Percentiles rank a stretch among this genome's conserved stretches.
Evolutionary conservation across 108 stramenopile genomes (phyloP).

Genomic region (Fistulifera pelliculosa): DNA sequence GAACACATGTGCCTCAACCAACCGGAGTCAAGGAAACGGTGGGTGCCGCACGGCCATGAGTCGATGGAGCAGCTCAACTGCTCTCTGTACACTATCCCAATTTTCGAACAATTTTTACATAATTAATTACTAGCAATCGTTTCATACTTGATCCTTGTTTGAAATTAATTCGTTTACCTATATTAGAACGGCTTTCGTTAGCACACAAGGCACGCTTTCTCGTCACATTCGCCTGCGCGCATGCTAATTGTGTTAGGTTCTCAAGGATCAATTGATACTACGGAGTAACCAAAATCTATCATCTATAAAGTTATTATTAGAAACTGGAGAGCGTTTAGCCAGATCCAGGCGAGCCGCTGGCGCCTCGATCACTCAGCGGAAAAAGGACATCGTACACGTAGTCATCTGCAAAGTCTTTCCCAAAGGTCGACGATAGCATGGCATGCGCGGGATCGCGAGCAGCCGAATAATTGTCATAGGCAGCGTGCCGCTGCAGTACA

Average conservation of each 20-base stretch:
- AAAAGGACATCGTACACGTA: slow-evolving; percentile 57
- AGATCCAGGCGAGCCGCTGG: background rate
- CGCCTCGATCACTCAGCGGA: slow-evolving; percentile 7
- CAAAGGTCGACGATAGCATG: slow-evolving; percentile 43
- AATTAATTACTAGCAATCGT: no score
- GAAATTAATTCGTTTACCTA: no score
- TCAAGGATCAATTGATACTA: no score
- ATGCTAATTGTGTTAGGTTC: no score
- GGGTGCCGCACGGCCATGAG: slow-evolving; percentile 1
- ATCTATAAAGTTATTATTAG: no score
- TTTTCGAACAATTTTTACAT: no score
- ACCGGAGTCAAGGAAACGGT: background rate
- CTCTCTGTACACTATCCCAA: background rate
- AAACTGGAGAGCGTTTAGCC: no score
- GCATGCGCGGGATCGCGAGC: slow-evolving; percentile 59
- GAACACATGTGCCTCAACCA: background rate
- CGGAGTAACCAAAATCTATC: no score
- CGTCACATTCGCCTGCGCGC: no score
- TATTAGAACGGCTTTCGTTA: no score
- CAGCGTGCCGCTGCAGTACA: slow-evolving; percentile 31
- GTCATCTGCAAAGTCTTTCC: slow-evolving; percentile 30
- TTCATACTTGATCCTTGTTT: no score
- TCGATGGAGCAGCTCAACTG: background rate
- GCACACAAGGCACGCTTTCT: no score
- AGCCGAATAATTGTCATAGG: slow-evolving; percentile 52